Evolutionary conservation across 192 early-diverging fungal species (phyloP).

Genomic region (Entophlyctis luteolus): DNA sequence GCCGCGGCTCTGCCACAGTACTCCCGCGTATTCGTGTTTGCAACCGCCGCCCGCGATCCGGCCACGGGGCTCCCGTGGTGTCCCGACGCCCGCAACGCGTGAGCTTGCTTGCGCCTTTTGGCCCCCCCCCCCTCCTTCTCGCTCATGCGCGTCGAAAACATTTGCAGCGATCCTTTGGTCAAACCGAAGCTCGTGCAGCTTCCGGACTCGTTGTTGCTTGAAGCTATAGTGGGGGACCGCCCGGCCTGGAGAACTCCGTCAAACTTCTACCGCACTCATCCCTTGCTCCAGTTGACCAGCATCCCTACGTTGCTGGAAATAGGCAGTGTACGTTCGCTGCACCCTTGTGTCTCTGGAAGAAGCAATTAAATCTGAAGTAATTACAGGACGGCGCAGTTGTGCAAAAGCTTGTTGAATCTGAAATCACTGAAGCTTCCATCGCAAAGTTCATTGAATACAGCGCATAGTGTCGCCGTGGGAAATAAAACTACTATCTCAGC

Average conservation of each 20-base stretch:
- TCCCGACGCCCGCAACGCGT: neutral
- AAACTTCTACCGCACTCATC: slow-evolving; percentile 21
- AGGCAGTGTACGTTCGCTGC: slow-evolving; percentile 7
- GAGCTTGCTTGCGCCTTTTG: neutral
- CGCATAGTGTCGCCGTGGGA: too few relatives aligned
- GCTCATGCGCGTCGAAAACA: neutral
- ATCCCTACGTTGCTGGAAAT: slow-evolving; percentile 29
- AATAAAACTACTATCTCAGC: too few relatives aligned
- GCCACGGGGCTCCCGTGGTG: too few relatives aligned
- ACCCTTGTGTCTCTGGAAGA: too few relatives aligned
- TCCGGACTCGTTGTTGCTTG: neutral
- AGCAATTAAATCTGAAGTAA: neutral
- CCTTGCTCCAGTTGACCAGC: neutral
- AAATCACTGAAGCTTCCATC: slow-evolving; percentile 1
- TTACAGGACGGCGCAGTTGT: slow-evolving; percentile 22
- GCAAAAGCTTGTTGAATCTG: slow-evolving; percentile 18
- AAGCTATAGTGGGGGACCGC: slow-evolving; percentile 19
- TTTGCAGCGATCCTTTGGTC: slow-evolving; percentile 19
- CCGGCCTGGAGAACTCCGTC: slow-evolving; percentile 10
- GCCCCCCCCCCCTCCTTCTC: neutral
- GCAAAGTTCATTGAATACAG: neutral
- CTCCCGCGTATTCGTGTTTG: too few relatives aligned
- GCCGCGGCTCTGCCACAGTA: too few relatives aligned
- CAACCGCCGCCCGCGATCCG: too few relatives aligned
- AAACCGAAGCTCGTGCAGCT: neutral